Base-by-base conservation (phyloP, 2,329 filamentous ascomycete species). In the Thermoascus crustaceus region DNA sequence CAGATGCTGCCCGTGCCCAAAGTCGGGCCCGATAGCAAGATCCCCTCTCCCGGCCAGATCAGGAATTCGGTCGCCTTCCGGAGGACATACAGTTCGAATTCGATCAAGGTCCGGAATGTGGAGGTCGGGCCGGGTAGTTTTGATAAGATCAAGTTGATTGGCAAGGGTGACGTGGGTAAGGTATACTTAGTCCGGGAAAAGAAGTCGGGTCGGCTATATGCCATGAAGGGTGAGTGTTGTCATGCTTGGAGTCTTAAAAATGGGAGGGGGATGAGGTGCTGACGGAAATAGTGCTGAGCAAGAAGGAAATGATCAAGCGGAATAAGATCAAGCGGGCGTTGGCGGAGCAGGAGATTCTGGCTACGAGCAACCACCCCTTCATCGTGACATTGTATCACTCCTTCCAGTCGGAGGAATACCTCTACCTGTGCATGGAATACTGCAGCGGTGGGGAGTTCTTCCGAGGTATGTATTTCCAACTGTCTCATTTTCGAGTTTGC, bases 361-460 rank as follows among this genome's bases (percentile, higher is more conserved):
- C 91, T 6, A 98, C 91, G 26, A 96, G 89, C 71, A 98, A 98
- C 52, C 91, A 98, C 54, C 91, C 91, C 0, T 98, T 98, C 62
- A 98, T 98, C 57, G 91, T 98, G 44, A 98, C 91, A 0, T 72
- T 98, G 2, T 98, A 96, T 60, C 91, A 98, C 66, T 96, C 89
- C 0, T 98, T 98, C 72, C 91, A 98, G 63, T 98, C 91, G 1
- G 91, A 98, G 60, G 91, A 98, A 48, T 88, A 96, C 64, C 74
- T 98, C 26, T 98, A 98, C 58, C 74, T 98, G n/a, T 98, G 91
- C 61, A 98, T 98, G 91, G 91, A 98, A 63, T 98, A 98, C 60
- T 98, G 91, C 71, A 96, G 88, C 52, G 91, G 91, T 47, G 91
- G 91, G 42, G 91, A 98, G 63, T 98, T 98, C 68, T 98, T 98